Evolutionary conservation across 1,284 basidiomycete genomes (phyloP), one percentile per base, ranked within the genome.

Genomic region (Malassezia pachydermatis): DNA sequence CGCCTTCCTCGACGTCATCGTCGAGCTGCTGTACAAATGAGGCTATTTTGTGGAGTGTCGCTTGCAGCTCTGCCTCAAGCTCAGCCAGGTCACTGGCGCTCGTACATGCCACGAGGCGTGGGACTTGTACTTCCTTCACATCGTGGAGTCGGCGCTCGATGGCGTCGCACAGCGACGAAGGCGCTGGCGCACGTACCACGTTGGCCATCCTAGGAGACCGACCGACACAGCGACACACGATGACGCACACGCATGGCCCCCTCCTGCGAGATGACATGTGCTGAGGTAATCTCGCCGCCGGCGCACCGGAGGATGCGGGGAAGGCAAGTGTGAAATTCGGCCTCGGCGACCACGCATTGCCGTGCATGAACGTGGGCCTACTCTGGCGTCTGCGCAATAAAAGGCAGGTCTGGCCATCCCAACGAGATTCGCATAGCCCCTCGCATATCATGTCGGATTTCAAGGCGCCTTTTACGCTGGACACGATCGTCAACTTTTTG

Each of bases 1-100:
- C 60, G 7, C 58, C 54, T 29, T 66, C 64, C 35, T 64, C 62
- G 4, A 58, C 42, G 17, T 55, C 57, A 33, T 60, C 51, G 8
- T 48, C 50, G 30, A 66, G 52, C 22, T 62, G 47, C 25, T 38
- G 47, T 17, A 58, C 51, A 29, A 62, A 53, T 4, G 54, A 51
- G 32, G 54, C 54, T 37, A 65, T 49, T 2, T 48, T 48, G 10
- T 57, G 57, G 25, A 63, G 43, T 25, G 60, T 62, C 0, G 56
- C 50, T 19, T 55, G 57, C 33, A 61, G 27, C 23, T 63, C 62
- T 22, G 51, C 25, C 35, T 65, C 60, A 36, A 48, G 57, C 37
- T 55, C 58, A 4, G 52, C 39, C 3, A 65, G 46, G 2, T 59
- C 45, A 0, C 53, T 41, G 10, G 44, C 39, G 16, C 42, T 36